Base-by-base conservation (phyloP, 208 protist species). In the Trypanosoma theileri region DNA sequence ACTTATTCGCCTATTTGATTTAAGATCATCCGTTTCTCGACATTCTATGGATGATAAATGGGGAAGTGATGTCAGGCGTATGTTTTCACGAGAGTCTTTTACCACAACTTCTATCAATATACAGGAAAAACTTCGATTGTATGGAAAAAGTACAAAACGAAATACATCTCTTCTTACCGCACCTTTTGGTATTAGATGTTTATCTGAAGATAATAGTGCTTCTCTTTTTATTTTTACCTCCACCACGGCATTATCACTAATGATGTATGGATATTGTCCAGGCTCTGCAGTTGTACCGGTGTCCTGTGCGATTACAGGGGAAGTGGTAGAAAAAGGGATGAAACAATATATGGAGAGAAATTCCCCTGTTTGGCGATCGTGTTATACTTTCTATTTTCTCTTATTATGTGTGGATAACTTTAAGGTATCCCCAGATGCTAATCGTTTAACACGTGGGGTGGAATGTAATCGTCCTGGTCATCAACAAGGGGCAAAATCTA, bases 401-500 rank as follows among this genome's bases (percentile, higher is more conserved):
- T 28, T 76, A 3, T 7, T 70, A 1, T 66, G 19, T 26, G 64
- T 76, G 12, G 71, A 76, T 53, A 76, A 76, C 55, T 44, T 24
- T 35, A 76, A 70, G 19, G 45, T 2, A 10, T 66, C 56, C 1
- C 63, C 71, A 26, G 59, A 69, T 60, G 71, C 71, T 14, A 70
- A 76, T 28, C 54, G 64, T 6, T 17, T 76, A 59, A 76, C 71
- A 35, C 45, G 35, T 66, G 54, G 63, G 24, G 19, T 45, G 19
- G 64, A 66, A 51, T 41, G 35, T 14, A 66, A 76, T 42, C 54
- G 58, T 19, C 63, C 71, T 21, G 71, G 71, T 11, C 71, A 76
- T 44, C 71, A 68, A 45, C 71, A 76, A 44, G 55, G 71, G 11
- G 63, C 63, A 17, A 71, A 70, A 59, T 22, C 57, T 44, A 66